Evolutionary conservation across 441 rosid species (phyloP).

Genomic region (Brassica hybrid): DNA sequence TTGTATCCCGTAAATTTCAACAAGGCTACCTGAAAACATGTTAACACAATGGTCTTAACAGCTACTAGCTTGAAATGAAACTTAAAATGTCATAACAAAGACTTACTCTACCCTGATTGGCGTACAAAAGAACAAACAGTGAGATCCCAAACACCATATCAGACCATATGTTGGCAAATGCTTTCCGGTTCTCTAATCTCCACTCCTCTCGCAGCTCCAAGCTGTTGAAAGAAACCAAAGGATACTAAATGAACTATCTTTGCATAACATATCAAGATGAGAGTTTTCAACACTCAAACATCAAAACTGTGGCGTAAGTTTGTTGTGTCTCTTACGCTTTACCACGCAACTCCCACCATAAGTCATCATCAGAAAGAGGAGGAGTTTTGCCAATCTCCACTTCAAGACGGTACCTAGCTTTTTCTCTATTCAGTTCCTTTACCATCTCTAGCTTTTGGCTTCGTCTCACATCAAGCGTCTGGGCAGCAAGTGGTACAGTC

Average conservation of each 20-base stretch:
- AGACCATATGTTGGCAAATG: slow-evolving; percentile 96
- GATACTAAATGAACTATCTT: not conserved
- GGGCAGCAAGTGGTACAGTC: slow-evolving; percentile 95
- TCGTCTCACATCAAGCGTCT: slow-evolving; percentile 82
- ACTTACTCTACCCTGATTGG: slow-evolving; percentile 90
- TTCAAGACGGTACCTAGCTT: slow-evolving; percentile 81
- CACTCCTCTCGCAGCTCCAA: slow-evolving; percentile 85
- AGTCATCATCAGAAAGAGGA: slow-evolving; percentile 90
- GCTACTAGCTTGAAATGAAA: not conserved
- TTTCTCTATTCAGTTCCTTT: slow-evolving; percentile 71
- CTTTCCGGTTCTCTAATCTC: slow-evolving; percentile 86
- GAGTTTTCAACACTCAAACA: slow-evolving; percentile 4
- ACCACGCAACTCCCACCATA: slow-evolving; percentile 89
- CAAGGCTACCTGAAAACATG: slow-evolving; percentile 78
- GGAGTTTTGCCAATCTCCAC: slow-evolving; percentile 96
- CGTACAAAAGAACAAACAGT: slow-evolving; percentile 69
- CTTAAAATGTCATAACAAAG: no score
- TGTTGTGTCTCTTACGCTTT: slow-evolving; percentile 72
- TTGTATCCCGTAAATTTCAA: slow-evolving; percentile 95
- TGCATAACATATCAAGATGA: slow-evolving; percentile 17
- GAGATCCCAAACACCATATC: slow-evolving; percentile 92
- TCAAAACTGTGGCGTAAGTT: slow-evolving; percentile 20
- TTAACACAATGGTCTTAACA: not conserved
- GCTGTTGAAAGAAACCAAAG: slow-evolving; percentile 51
- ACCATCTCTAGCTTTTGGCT: slow-evolving; percentile 89